Evolutionary conservation across 192 early-diverging fungal species (phyloP), one percentile per base, ranked within the genome.

Genomic region (Diversispora eburnea): DNA sequence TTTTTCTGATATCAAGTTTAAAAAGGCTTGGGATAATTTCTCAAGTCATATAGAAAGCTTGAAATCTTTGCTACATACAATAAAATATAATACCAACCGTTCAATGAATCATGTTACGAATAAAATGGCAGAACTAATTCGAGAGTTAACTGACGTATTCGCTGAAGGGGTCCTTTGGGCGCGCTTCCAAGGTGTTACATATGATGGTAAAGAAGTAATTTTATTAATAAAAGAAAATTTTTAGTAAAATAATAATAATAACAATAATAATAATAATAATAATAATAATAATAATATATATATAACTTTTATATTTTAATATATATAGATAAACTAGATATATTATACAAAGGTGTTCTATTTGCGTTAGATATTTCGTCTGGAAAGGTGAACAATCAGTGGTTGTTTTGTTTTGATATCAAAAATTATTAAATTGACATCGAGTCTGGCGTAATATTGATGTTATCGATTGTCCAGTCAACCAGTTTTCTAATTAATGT

Each of bases 341-440:
- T 17, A 41, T 8, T 70, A 47, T 25, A 57, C 15, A 61, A 67
- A 41, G 47, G 54, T 46, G 8, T 75, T 57, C 12, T 57, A 25
- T 70, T 57, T 42, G 74, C 67, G 20, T 47, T 70, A 20, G 75
- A 76, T 22, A 59, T 76, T 20, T 42, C 57, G 45, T 59, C 67
- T 9, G 75, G 75, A 67, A 76, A 72, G 75, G 75, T 76, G 39
- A 58, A 33, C 49, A 60, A 25, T 68, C 51, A 43, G 17, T 45
- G 61, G 42, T 68, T 68, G 48, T 54, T 68, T 68, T 68, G 65
- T 67, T 68, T 54, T 68, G 5, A 41, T 7, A 8, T 63, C 17
- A n/a, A 46, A 63, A 63, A 61, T 13, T 61, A 22, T 33, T 15
- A 45, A n/a, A 42, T 43, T 63, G 42, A 63, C 45, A 41, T 63